A percentile compares a stretch with the other conserved stretches of the same genome.
Evolutionary conservation across 179 eudicot genomes (phyloP).

Genomic region (Monotropa hypopitys): DNA sequence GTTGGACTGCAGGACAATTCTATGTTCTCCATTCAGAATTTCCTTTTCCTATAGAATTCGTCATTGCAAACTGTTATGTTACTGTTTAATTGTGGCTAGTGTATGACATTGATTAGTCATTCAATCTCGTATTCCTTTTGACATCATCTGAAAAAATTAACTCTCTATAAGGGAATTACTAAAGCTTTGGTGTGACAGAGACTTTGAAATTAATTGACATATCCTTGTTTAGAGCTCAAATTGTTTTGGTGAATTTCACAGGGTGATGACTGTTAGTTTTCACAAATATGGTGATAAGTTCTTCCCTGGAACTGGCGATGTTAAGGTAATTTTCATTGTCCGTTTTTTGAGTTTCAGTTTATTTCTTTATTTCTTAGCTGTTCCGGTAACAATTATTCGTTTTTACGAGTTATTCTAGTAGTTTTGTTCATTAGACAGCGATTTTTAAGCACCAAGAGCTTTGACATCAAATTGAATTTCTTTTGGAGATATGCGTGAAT

Average conservation of each 20-base stretch:
- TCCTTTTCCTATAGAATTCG: neutral
- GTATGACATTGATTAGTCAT: neutral
- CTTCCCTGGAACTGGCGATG: constrained; percentile 98
- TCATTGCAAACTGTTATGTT: neutral
- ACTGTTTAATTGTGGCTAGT: neutral
- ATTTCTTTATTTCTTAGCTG: neutral
- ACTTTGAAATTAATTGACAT: neutral
- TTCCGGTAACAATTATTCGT: neutral
- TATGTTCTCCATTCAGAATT: neutral
- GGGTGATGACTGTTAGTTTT: constrained; percentile 98
- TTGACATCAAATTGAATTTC: neutral
- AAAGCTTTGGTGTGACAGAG: neutral
- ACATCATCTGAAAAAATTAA: neutral
- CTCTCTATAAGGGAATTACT: neutral
- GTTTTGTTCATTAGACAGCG: neutral
- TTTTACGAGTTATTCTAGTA: constrained; percentile 2
- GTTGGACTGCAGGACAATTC: neutral
- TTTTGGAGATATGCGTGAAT: neutral
- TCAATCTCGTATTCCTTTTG: neutral
- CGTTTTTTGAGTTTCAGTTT: constrained; percentile 1
- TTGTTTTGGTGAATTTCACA: constrained; percentile 19
- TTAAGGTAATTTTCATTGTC: constrained; percentile 46
- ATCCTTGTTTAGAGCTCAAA: neutral
- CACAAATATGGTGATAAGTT: constrained; percentile 86
- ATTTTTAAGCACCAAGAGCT: neutral